Evolutionary conservation across 495 filamentous ascomycete genomes (phyloP).

Genomic region (Penicillium canescens): DNA sequence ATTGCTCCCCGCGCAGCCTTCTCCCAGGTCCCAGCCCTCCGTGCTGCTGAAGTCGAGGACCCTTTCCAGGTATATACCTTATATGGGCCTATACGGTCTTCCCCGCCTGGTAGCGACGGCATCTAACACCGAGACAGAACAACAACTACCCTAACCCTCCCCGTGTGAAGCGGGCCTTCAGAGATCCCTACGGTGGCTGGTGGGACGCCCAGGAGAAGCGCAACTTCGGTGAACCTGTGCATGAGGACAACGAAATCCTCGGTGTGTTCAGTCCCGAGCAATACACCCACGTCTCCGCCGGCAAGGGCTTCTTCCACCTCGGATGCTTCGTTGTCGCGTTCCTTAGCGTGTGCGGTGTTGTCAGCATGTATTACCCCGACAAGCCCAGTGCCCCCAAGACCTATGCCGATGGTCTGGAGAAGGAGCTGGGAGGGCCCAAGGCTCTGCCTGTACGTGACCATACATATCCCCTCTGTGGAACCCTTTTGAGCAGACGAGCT

Average conservation of each 20-base stretch:
- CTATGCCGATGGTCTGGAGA: slow-evolving; percentile 80
- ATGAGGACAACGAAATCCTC: slow-evolving; percentile 95
- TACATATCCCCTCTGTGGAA: background rate
- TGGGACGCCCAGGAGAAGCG: slow-evolving; percentile 97
- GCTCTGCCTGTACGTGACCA: slow-evolving; percentile 42
- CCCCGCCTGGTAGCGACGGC: background rate
- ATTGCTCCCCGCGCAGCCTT: slow-evolving; percentile 52
- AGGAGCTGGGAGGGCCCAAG: slow-evolving; percentile 76
- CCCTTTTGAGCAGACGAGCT: background rate
- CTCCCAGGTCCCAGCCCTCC: slow-evolving; percentile 51
- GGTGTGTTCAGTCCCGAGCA: slow-evolving; percentile 88
- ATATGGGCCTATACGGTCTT: slow-evolving; percentile 4
- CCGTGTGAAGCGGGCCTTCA: slow-evolving; percentile 76
- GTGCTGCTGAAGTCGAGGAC: slow-evolving; percentile 67
- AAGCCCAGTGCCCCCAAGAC: slow-evolving; percentile 73
- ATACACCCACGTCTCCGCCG: slow-evolving; percentile 78
- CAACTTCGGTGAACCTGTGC: slow-evolving; percentile 92
- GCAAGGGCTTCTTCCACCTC: slow-evolving; percentile 71
- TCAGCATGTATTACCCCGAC: slow-evolving; percentile 82
- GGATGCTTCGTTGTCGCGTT: slow-evolving; percentile 72
- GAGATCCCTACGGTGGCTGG: slow-evolving; percentile 92
- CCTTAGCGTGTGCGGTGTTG: slow-evolving; percentile 66
- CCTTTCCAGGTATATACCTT: slow-evolving; percentile 68
- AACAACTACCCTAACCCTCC: slow-evolving; percentile 91
- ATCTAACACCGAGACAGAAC: slow-evolving; percentile 58